Conservation (phyloP, 176 grass and related monocot genomes). For the Raddia distichophylla region DNA sequence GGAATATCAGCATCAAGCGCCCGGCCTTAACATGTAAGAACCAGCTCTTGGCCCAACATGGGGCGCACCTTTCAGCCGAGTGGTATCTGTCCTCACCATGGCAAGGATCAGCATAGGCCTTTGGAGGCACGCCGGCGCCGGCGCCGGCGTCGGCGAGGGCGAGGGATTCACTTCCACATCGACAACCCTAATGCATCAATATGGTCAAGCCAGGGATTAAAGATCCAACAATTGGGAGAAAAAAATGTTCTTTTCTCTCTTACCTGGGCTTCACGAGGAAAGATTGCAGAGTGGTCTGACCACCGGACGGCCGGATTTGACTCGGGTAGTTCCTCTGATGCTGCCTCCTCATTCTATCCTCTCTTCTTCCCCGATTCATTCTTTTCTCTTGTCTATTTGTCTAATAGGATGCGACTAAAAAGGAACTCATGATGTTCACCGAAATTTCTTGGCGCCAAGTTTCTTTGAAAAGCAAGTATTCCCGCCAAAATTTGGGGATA, state of each 20-base stretch:
- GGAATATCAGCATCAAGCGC: too few relatives aligned
- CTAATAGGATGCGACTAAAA: too few relatives aligned
- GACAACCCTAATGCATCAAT: conserved; percentile 8
- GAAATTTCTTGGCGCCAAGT: conserved; percentile 47
- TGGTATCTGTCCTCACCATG: too few relatives aligned
- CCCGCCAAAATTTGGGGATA: conserved; percentile 37
- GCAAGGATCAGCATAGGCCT: too few relatives aligned
- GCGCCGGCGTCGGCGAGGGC: background rate
- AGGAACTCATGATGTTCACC: background rate
- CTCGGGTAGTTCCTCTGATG: conserved; percentile 38
- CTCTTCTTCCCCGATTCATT: background rate
- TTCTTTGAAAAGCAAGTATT: background rate
- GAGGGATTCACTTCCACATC: conserved; percentile 20
- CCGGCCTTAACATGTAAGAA: too few relatives aligned
- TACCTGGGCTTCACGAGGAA: conserved; percentile 66
- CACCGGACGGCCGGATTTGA: conserved; percentile 39
- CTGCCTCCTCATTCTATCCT: conserved; percentile 37
- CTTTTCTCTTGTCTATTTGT: background rate
- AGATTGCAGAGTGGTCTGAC: conserved; percentile 69
- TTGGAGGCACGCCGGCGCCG: background rate
- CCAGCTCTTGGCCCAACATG: too few relatives aligned
- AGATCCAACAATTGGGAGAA: background rate
- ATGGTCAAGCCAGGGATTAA: background rate
- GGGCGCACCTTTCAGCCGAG: too few relatives aligned
- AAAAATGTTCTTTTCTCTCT: background rate